phyloP scores from a whole-genome alignment of 1,139 yeast species.

The Candida sanyaensis region DNA sequence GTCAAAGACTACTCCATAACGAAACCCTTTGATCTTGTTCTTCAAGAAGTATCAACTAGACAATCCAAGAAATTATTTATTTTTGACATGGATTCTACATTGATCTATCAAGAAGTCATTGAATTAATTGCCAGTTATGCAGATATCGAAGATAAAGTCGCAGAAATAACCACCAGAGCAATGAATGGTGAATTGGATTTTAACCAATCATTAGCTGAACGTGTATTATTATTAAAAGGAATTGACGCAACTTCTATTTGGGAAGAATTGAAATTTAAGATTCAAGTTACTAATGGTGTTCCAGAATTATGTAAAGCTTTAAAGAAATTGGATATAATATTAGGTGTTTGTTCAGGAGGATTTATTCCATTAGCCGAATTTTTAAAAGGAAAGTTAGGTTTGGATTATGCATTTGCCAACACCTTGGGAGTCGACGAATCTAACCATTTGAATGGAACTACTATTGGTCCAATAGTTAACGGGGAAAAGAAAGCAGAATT shows the following conservation, averaged over 20 bases:
- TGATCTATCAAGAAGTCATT: conserved; percentile 94
- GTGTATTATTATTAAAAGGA: conserved; percentile 81
- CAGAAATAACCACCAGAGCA: conserved; percentile 82
- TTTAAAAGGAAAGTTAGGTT: conserved; percentile 65
- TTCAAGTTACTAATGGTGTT: conserved; percentile 83
- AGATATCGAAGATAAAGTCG: conserved; percentile 33
- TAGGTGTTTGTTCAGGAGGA: conserved; percentile 95
- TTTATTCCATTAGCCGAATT: conserved; percentile 84
- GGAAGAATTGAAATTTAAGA: conserved; percentile 71
- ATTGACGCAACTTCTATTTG: conserved; percentile 72
- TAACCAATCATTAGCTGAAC: conserved; percentile 70
- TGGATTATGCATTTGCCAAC: conserved; percentile 92
- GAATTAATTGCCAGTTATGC: conserved; percentile 80
- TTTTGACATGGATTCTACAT: conserved; percentile 97
- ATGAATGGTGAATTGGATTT: conserved; percentile 98
- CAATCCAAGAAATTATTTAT: conserved; percentile 67
- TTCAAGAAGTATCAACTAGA: conserved; percentile 35
- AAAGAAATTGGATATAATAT: conserved; percentile 59
- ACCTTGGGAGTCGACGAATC: conserved; percentile 54
- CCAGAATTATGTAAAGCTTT: conserved; percentile 65
- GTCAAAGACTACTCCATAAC: conserved; percentile 17
- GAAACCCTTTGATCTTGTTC: conserved; percentile 29
- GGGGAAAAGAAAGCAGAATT: conserved; percentile 81
- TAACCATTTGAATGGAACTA: conserved; percentile 55
- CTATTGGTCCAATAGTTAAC: conserved; percentile 79